Evolutionary conservation across 1,284 basidiomycete species (phyloP), one percentile per base, ranked within the genome.

Genomic region (Porodaedalea pini): DNA sequence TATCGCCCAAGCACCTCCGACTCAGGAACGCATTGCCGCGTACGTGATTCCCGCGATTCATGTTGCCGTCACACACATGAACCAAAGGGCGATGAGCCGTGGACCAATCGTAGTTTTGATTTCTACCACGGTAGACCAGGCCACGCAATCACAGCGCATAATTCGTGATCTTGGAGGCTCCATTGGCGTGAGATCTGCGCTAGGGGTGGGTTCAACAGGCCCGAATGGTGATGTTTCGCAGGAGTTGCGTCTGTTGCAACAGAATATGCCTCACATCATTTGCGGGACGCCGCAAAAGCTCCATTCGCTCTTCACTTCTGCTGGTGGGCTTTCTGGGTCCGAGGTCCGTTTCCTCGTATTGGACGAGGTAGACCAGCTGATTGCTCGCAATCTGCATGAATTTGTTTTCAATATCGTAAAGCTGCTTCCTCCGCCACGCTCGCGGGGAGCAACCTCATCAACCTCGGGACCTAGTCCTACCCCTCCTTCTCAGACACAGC

Each of bases 261-360:
- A 95, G 73, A 93, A 89, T 64, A 87, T 90, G 72, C 92, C 95
- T 4, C 95, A 98, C 68, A 86, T 99, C 61, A 86, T 99, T 56
- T 94, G 96, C 66, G 96, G 96, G 27, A 99, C 96, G 1, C 96
- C 96, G 1, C 94, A 97, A 67, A 96, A 97, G 71, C 78, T 99
- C 47, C 88, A 95, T 69, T 92, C 95, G 53, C 79, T 98, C 25
- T 94, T 98, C 69, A 92, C 89, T n/a, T 75, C 85, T 8, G 79
- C 88, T 17, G 83, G 86, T 25, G 87, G 86, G 8, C 75, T 97
- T 37, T 69, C 77, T 17, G 92, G 92, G 8, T 80, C 83, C 15
- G 93, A 95, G 68, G 92, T 96, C 51, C 82, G 92, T 31, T 89
- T 98, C 72, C 80, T 98, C 54, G 92, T 98, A 27, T 80, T 99